Percentiles rank a stretch among this genome's conserved stretches.
Conservation (phyloP, 164 flowering plant species). For the Umbellularia californica region DNA sequence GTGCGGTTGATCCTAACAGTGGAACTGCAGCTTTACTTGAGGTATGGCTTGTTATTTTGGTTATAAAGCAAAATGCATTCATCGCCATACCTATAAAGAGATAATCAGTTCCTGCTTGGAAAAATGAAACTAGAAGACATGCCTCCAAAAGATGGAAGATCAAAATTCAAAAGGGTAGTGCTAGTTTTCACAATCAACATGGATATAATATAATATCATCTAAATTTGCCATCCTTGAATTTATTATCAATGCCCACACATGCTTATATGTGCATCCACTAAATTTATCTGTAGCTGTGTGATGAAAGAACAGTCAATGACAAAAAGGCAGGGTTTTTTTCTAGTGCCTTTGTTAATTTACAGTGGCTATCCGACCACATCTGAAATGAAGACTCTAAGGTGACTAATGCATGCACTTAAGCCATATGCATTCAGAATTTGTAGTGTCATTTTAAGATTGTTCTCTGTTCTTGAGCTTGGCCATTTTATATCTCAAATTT, state of each 20-base stretch:
- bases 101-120: not conserved
- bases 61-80: not conserved
- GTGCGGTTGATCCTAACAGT: conserved; percentile 86
- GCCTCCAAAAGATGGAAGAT: not conserved
- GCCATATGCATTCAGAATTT: not conserved
- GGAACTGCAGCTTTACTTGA: conserved; percentile 73
- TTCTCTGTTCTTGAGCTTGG: not conserved
- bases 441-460: not conserved
- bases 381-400: not conserved
- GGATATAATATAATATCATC: not conserved
- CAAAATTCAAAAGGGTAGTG: no score
- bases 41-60: conserved; percentile 23
- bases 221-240: not conserved
- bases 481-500: not conserved
- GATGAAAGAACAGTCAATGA: not conserved
- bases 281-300: not conserved
- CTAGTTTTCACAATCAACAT: no score
- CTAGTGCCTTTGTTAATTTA: not conserved
- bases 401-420: not conserved
- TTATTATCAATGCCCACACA: not conserved
- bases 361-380: not conserved
- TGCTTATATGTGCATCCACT: not conserved
- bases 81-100: not conserved
- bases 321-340: not conserved
- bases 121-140: not conserved